Evolutionary conservation across 2,329 filamentous ascomycete genomes (phyloP).

Genomic region (Canariomyces notabilis): DNA sequence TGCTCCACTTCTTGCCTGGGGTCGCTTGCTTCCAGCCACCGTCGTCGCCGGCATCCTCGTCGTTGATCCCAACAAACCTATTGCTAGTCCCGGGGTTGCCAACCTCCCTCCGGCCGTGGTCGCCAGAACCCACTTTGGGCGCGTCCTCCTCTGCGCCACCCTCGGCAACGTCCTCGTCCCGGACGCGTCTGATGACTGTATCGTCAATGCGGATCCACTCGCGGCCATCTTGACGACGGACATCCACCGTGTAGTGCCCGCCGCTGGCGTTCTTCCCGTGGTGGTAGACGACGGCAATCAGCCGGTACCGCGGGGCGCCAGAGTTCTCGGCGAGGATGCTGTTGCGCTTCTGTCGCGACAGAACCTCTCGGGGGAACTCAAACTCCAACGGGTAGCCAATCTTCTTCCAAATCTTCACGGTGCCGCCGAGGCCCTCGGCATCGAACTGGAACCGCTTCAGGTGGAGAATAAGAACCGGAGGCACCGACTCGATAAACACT

Average conservation of each 20-base stretch:
- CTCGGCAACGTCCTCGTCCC: constrained; percentile 83
- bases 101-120: constrained; percentile 62
- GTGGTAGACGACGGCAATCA: constrained; percentile 91
- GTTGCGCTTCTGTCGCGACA: constrained; percentile 70
- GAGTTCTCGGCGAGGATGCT: constrained; percentile 57
- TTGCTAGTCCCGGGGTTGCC: constrained; percentile 47
- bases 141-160: constrained; percentile 74
- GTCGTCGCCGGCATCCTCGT: constrained; percentile 63
- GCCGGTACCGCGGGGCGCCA: constrained; percentile 74
- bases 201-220: constrained; percentile 98
- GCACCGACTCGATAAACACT: constrained; percentile 86
- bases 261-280: constrained; percentile 95
- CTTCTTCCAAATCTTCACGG: constrained; percentile 98
- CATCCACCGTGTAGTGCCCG: constrained; percentile 97
- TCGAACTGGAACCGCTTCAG: constrained; percentile 98
- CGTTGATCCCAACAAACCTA: constrained; percentile 66
- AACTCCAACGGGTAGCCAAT: constrained; percentile 91
- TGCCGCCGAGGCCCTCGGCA: constrained; percentile 64
- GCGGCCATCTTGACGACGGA: constrained; percentile 85
- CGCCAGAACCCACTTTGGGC: constrained; percentile 50
- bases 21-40: constrained; percentile 79
- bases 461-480: constrained; percentile 87
- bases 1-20: constrained; percentile 71
- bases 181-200: constrained; percentile 78
- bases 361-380: constrained; percentile 85